A percentile compares a stretch with the other conserved stretches of the same genome.
phyloP scores from a whole-genome alignment of 2,329 filamentous ascomycete species.

The Plectosphaerella sp. region DNA sequence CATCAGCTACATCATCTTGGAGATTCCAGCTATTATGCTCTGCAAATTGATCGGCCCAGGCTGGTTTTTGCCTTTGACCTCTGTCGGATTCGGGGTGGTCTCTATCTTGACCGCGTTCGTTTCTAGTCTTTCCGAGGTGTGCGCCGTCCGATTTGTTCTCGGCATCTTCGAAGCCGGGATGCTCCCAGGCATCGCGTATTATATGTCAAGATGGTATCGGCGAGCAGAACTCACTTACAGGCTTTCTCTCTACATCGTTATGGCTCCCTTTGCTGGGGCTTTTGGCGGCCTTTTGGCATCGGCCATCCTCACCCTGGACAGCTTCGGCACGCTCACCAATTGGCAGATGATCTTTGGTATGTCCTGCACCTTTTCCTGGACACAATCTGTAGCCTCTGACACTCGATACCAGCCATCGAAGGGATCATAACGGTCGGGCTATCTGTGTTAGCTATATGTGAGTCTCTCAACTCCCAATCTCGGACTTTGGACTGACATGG shows the following conservation, averaged over 20 bases:
- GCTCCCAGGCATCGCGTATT: conserved; percentile 32
- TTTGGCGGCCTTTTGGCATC: conserved; percentile 44
- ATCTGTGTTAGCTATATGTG: background rate
- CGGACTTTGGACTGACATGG: conserved; percentile 41
- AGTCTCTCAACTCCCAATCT: background rate
- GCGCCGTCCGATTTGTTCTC: conserved; percentile 31
- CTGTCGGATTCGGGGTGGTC: conserved; percentile 33
- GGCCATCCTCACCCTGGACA: conserved; percentile 47
- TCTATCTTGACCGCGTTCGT: conserved; percentile 34
- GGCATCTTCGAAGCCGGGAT: conserved; percentile 34
- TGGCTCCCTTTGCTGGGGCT: conserved; percentile 34
- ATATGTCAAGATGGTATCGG: conserved; percentile 46
- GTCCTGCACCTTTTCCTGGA: background rate
- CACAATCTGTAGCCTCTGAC: background rate
- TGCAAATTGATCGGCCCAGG: conserved; percentile 36
- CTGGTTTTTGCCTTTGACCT: conserved; percentile 28
- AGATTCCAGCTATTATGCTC: conserved; percentile 40
- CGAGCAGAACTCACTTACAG: conserved; percentile 43
- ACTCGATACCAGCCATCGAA: conserved; percentile 9
- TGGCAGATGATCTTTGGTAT: conserved; percentile 66
- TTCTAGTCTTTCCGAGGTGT: conserved; percentile 23
- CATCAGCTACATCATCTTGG: conserved; percentile 32
- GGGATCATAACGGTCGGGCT: background rate
- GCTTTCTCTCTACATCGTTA: conserved; percentile 37
- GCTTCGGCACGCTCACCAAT: conserved; percentile 47